Evolutionary conservation across 805 yeast species (phyloP).

Genomic region (Schwanniomyces polymorphus): DNA sequence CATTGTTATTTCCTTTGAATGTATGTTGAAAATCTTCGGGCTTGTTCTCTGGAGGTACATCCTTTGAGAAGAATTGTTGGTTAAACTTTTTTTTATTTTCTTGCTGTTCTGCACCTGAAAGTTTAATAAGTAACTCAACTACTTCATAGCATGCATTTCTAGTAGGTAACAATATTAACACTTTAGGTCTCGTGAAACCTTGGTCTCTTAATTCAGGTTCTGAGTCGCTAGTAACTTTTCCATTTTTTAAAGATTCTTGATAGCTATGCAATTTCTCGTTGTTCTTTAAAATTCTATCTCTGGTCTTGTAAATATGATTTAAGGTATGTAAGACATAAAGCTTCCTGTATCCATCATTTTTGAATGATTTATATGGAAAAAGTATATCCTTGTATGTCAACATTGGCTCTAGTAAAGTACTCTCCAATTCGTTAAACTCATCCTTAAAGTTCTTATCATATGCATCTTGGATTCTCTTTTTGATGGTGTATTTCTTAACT

Average conservation of each 20-base stretch:
- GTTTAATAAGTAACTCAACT: constrained; percentile 57
- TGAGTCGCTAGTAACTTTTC: constrained; percentile 24
- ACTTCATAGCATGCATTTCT: constrained; percentile 74
- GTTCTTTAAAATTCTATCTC: constrained; percentile 81
- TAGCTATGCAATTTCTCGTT: constrained; percentile 53
- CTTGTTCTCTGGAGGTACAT: constrained; percentile 52
- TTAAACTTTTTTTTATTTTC: constrained; percentile 80
- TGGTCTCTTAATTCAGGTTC: constrained; percentile 81
- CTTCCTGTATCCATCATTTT: constrained; percentile 57
- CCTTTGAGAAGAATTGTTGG: constrained; percentile 61
- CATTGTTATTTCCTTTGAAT: constrained; percentile 89
- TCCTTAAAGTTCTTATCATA: constrained; percentile 14
- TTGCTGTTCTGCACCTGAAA: constrained; percentile 70
- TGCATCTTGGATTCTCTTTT: constrained; percentile 26
- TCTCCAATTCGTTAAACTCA: constrained; percentile 39
- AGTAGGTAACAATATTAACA: constrained; percentile 79
- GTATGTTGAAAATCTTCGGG: constrained; percentile 80
- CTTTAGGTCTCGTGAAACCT: constrained; percentile 94
- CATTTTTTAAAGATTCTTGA: constrained; percentile 40
- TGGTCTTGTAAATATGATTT: constrained; percentile 83
- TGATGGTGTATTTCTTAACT: constrained; percentile 23
- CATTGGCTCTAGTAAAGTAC: constrained; percentile 59
- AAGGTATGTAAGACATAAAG: constrained; percentile 69
- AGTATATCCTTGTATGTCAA: constrained; percentile 72
- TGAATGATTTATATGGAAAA: constrained; percentile 53